Conservation (phyloP, 805 yeast species). For the Teunomyces kruisii region DNA sequence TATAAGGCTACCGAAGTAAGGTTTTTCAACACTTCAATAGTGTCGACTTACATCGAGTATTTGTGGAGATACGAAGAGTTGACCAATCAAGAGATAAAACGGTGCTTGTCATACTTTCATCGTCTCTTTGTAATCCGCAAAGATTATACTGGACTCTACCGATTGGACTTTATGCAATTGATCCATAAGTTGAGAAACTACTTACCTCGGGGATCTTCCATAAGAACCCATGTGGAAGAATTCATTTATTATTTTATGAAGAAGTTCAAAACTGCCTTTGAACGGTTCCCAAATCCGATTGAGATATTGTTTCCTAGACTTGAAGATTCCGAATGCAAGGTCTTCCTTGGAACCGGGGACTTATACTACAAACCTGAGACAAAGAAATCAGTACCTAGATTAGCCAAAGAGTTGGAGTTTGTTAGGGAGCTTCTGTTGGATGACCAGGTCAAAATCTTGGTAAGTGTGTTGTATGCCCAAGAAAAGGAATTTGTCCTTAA, state of each 20-base stretch:
- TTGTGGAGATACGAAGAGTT: constrained; percentile 64
- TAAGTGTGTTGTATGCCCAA: constrained; percentile 47
- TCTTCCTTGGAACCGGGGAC: constrained; percentile 65
- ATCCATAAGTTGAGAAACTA: constrained; percentile 50
- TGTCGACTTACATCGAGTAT: constrained; percentile 64
- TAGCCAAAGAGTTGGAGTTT: constrained; percentile 38
- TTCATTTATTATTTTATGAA: constrained; percentile 67
- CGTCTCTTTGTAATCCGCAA: constrained; percentile 59
- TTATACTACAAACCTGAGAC: constrained; percentile 26
- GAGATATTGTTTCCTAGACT: constrained; percentile 69
- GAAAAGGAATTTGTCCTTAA: constrained; percentile 43
- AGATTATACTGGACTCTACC: constrained; percentile 57
- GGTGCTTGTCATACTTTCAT: constrained; percentile 69
- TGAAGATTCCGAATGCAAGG: constrained; percentile 42
- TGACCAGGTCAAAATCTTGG: constrained; percentile 50
- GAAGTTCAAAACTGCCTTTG: constrained; percentile 48
- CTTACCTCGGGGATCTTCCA: constrained; percentile 42
- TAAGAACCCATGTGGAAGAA: constrained; percentile 61
- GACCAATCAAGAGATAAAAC: constrained; percentile 56
- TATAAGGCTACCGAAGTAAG: constrained; percentile 40
- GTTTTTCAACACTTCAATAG: constrained; percentile 57
- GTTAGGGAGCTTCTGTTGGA: constrained; percentile 34
- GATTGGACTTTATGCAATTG: constrained; percentile 74
- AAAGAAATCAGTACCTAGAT: constrained; percentile 18
- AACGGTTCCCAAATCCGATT: constrained; percentile 53